Evolutionary conservation across 108 stramenopile genomes (phyloP).

Genomic region (Nitzschia putrida): DNA sequence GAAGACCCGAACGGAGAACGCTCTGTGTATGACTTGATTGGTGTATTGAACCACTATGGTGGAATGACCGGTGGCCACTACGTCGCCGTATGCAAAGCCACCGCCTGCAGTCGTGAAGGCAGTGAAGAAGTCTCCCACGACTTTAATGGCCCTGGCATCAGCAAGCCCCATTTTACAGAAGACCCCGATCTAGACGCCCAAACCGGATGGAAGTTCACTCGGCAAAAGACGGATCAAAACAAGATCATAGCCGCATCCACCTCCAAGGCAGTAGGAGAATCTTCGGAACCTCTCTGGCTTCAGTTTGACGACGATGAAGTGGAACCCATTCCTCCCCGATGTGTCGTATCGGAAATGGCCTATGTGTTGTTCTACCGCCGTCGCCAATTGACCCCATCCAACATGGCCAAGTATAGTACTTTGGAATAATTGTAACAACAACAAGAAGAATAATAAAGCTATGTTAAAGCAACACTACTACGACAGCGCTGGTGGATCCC

Average conservation of each 20-base stretch:
- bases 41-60: constrained; percentile 95
- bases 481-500: too few species aligned
- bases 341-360: constrained; percentile 87
- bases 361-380: constrained; percentile 94
- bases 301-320: constrained; percentile 96
- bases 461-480: neutral
- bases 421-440: constrained; percentile 39
- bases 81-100: constrained; percentile 90
- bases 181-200: constrained; percentile 54
- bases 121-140: constrained; percentile 82
- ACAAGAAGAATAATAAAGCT: neutral
- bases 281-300: constrained; percentile 87
- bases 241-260: constrained; percentile 43
- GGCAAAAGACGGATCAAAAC: constrained; percentile 58
- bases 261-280: constrained; percentile 60
- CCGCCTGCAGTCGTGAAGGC: constrained; percentile 80
- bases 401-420: constrained; percentile 82
- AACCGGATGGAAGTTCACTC: constrained; percentile 68
- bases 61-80: constrained; percentile 97
- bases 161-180: constrained; percentile 25
- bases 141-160: constrained; percentile 65
- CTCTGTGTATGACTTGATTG: constrained; percentile 86
- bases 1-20: constrained; percentile 41
- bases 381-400: constrained; percentile 77
- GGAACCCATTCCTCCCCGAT: constrained; percentile 77